These are phyloP conservation scores for Lepidium didymum DNA, from an alignment of 345 rosid genomes.

Conservation along the genomic window DNA sequence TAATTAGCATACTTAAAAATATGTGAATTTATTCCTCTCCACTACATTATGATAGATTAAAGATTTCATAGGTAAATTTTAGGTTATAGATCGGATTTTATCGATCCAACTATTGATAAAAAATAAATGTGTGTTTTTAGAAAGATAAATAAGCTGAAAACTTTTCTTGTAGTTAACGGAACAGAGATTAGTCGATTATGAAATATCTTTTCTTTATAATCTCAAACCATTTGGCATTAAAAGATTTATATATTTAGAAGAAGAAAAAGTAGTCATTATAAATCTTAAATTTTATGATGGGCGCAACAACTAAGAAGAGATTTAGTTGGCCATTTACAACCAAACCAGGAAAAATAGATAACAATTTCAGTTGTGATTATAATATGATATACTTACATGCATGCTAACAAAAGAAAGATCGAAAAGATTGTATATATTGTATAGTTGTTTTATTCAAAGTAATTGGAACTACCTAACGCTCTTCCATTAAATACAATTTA, in stretches of 20 bases:
- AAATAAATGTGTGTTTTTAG: no score
- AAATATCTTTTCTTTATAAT: background rate
- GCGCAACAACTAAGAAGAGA: background rate
- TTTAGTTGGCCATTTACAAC: conserved; percentile 10
- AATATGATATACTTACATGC: background rate
- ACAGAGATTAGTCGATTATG: background rate
- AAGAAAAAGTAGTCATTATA: background rate
- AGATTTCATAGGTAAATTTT: no score
- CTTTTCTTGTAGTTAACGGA: no score
- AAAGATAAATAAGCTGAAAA: no score
- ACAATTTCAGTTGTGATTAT: background rate
- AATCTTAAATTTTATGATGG: background rate
- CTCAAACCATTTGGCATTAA: background rate
- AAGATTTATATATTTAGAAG: background rate
- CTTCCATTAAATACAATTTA: background rate
- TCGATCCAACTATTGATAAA: no score
- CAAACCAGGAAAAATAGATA: background rate
- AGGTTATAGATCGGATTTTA: no score
- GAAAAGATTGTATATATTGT: background rate
- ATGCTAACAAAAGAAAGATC: background rate
- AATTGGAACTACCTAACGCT: background rate
- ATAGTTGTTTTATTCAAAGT: background rate
- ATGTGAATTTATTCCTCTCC: no score
- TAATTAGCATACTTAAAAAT: no score
- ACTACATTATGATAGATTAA: no score